These are phyloP conservation scores for Glycine tomentella DNA, from an alignment of 306 rosid species.

Conservation along the genomic window DNA sequence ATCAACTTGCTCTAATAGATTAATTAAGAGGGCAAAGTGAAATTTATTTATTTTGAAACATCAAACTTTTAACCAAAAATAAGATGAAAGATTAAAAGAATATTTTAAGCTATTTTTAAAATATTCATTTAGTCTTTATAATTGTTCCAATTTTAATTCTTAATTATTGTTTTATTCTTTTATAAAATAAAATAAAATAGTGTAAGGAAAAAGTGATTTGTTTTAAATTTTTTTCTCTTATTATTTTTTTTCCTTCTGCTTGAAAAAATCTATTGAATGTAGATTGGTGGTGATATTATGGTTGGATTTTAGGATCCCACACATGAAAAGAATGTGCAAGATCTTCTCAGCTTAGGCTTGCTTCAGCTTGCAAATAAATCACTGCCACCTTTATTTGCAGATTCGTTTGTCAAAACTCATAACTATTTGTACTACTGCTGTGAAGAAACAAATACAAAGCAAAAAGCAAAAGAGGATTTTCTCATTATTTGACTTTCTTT, in stretches of 20 bases:
- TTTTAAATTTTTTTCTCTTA: background rate
- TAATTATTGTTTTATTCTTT: background rate
- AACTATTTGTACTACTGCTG: background rate
- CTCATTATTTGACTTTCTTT: no score
- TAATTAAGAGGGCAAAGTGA: background rate
- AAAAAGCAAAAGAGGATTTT: background rate
- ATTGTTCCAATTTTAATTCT: background rate
- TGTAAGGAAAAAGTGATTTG: background rate
- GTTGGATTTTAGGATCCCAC: slow-evolving; percentile 32
- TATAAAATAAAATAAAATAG: background rate
- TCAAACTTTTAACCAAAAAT: no score
- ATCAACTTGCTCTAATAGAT: background rate
- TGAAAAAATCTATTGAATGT: background rate
- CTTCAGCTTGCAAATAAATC: slow-evolving; percentile 19
- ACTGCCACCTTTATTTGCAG: background rate
- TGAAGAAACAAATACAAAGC: background rate
- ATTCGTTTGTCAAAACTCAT: slow-evolving; percentile 2
- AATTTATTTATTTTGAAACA: no score
- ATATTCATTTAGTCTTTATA: background rate
- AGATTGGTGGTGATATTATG: slow-evolving; percentile 11
- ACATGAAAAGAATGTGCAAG: background rate
- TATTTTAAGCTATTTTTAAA: background rate
- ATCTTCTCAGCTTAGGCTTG: background rate
- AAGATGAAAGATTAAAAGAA: no score
- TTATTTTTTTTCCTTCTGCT: no score